Evolutionary conservation across 371 early-diverging fungal genomes (phyloP).

Genomic region (Nematocida sp.): DNA sequence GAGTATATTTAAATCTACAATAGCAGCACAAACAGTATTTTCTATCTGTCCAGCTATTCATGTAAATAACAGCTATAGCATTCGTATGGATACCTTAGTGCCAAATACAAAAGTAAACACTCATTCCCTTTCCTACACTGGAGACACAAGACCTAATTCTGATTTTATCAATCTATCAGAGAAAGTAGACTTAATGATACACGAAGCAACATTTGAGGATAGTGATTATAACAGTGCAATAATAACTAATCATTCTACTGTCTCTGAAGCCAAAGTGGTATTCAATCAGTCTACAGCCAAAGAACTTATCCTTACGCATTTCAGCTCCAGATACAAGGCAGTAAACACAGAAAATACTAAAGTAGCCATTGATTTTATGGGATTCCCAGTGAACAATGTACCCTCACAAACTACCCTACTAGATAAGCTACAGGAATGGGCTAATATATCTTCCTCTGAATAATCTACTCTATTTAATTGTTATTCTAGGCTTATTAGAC

Average conservation of each 20-base stretch:
- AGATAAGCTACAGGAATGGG: slow-evolving; percentile 3
- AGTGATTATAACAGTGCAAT: slow-evolving; percentile 72
- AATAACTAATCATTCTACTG: slow-evolving; percentile 78
- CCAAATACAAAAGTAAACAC: not conserved
- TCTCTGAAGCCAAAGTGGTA: slow-evolving; percentile 75
- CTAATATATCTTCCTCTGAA: not conserved
- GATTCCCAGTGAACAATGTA: not conserved
- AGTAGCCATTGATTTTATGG: slow-evolving; percentile 22
- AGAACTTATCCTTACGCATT: slow-evolving; percentile 81
- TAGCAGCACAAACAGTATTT: too few species aligned
- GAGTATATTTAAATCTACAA: too few species aligned
- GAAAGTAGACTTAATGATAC: slow-evolving; percentile 71
- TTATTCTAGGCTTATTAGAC: too few species aligned
- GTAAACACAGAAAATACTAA: not conserved
- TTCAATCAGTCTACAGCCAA: slow-evolving; percentile 71
- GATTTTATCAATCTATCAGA: slow-evolving; percentile 70
- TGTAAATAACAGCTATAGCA: slow-evolving; percentile 52
- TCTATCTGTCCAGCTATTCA: too few species aligned
- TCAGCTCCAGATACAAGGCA: slow-evolving; percentile 80
- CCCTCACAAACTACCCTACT: not conserved
- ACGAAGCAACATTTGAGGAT: slow-evolving; percentile 88
- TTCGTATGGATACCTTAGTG: slow-evolving; percentile 33
- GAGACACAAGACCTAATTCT: slow-evolving; percentile 83
- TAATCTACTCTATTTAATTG: too few species aligned
- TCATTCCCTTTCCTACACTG: slow-evolving; percentile 69